These are phyloP conservation scores for Lipomyces mesembrius DNA, from an alignment of 805 yeast genomes.

Conservation along the genomic window DNA sequence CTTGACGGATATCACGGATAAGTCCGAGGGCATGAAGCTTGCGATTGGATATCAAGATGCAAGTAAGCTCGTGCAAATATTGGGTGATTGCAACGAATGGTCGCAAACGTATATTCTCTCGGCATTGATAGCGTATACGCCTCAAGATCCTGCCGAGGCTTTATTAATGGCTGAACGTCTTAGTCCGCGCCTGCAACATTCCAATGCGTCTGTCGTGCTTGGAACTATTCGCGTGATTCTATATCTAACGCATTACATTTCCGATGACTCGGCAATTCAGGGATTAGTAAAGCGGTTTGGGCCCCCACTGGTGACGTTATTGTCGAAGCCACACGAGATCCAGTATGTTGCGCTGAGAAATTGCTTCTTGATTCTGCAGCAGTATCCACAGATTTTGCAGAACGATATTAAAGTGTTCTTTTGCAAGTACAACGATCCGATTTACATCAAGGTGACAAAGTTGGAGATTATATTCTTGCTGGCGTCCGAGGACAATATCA, in stretches of 20 bases:
- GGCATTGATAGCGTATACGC: constrained; percentile 69
- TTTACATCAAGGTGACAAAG: constrained; percentile 87
- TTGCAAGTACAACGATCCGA: constrained; percentile 82
- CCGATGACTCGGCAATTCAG: constrained; percentile 59
- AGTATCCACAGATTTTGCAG: constrained; percentile 60
- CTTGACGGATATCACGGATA: constrained; percentile 65
- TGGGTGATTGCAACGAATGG: constrained; percentile 63
- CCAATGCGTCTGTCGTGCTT: constrained; percentile 78
- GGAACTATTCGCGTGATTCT: constrained; percentile 74
- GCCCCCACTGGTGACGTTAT: constrained; percentile 65
- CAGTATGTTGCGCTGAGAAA: constrained; percentile 84
- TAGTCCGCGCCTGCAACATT: constrained; percentile 76
- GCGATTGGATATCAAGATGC: constrained; percentile 59
- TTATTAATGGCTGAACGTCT: constrained; percentile 63
- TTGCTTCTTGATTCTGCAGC: constrained; percentile 71
- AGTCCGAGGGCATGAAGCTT: constrained; percentile 55
- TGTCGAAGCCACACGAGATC: constrained; percentile 74
- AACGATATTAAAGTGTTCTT: constrained; percentile 81
- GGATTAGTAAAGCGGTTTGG: constrained; percentile 63
- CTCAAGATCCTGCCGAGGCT: constrained; percentile 71
- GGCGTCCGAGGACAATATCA: constrained; percentile 67
- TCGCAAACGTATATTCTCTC: constrained; percentile 68
- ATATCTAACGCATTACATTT: constrained; percentile 73
- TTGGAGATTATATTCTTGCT: constrained; percentile 81
- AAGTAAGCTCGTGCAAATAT: constrained; percentile 48